A percentile compares a stretch with the other conserved stretches of the same genome.
These are phyloP conservation scores for Podospora pseudocomata DNA, from an alignment of 495 filamentous ascomycete species.

Conservation along the genomic window DNA sequence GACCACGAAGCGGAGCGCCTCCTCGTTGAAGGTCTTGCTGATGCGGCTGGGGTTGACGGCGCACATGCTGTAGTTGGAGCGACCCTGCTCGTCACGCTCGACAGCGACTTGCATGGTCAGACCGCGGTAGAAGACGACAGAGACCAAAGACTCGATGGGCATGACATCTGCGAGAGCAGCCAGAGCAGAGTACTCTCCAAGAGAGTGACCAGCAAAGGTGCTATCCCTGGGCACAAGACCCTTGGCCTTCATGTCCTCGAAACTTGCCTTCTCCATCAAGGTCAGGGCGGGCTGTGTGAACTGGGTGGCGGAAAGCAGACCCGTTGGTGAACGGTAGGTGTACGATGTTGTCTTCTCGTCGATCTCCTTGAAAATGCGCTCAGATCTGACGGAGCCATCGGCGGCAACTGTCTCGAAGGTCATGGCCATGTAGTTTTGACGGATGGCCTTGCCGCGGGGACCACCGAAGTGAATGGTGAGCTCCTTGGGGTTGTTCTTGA, in stretches of 20 bases:
- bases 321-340: slow-evolving; percentile 93
- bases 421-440: slow-evolving; percentile 99
- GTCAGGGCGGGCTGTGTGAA: slow-evolving; percentile 98
- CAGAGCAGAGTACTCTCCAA: slow-evolving; percentile 96
- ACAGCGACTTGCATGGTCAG: slow-evolving; percentile 99
- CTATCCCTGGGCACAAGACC: slow-evolving; percentile 93
- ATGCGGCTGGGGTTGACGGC: slow-evolving; percentile 97
- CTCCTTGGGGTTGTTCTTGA: slow-evolving; percentile 99
- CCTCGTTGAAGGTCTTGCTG: slow-evolving; percentile 95
- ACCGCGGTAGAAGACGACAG: slow-evolving; percentile 98
- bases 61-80: slow-evolving; percentile 98
- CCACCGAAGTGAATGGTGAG: slow-evolving; percentile 98
- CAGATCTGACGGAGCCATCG: slow-evolving; percentile 90
- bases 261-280: slow-evolving; percentile 98
- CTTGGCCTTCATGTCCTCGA: slow-evolving; percentile 97
- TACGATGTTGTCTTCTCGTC: slow-evolving; percentile 87
- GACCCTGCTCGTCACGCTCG: slow-evolving; percentile 86
- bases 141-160: slow-evolving; percentile 97
- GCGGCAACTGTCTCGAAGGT: slow-evolving; percentile 93
- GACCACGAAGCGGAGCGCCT: slow-evolving; percentile 91
- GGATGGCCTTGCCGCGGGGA: slow-evolving; percentile 92
- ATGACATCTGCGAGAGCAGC: slow-evolving; percentile 97
- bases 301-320: slow-evolving; percentile 94
- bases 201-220: slow-evolving; percentile 94
- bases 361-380: slow-evolving; percentile 99